Conservation (phyloP, 257 asterid genomes). For the Solanum gracilifrons region DNA sequence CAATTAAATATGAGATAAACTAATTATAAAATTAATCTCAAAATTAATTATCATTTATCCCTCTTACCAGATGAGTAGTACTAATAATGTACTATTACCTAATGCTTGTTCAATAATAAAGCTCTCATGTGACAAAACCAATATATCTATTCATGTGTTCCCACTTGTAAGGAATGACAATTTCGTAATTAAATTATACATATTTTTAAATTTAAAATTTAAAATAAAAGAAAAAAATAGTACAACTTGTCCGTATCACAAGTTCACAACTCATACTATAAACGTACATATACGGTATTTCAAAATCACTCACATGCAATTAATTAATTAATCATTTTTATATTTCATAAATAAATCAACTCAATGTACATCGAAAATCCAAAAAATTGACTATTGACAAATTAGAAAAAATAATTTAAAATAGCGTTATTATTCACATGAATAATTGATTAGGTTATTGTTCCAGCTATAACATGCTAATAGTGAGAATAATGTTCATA, state of each 20-base stretch:
- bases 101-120: neutral
- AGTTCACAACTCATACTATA: slow-evolving; percentile 5
- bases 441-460: neutral
- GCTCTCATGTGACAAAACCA: slow-evolving; percentile 18
- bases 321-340: neutral
- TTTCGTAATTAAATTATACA: neutral
- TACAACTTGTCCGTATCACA: slow-evolving; percentile 17
- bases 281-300: slow-evolving; percentile 18
- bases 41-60: neutral
- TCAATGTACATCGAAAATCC: neutral
- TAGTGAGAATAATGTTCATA: neutral
- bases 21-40: too few species aligned
- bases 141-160: slow-evolving; percentile 19
- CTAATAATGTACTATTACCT: neutral
- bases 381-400: neutral
- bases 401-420: neutral
- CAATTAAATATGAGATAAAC: too few species aligned
- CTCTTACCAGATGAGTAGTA: neutral
- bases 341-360: neutral
- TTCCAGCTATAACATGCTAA: neutral
- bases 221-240: neutral
- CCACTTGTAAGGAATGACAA: slow-evolving; percentile 31
- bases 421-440: neutral
- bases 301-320: slow-evolving; percentile 10
- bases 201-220: neutral